Conservation (phyloP, 306 rosid species). For the Geum urbanum region DNA sequence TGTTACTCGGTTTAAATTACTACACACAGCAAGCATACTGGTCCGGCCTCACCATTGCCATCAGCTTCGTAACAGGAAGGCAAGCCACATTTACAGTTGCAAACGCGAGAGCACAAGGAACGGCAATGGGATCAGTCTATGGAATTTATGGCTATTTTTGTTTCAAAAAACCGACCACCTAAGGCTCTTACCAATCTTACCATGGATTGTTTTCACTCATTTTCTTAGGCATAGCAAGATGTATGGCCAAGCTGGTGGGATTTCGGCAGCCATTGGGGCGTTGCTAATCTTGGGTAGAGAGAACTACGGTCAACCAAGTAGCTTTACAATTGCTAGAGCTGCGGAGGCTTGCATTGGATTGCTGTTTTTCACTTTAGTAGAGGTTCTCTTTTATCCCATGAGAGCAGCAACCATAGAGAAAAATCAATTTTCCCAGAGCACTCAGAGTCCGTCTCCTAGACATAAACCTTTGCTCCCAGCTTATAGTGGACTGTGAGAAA, state of each 20-base stretch:
- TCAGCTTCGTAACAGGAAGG: slow-evolving; percentile 47
- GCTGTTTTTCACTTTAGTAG: slow-evolving; percentile 47
- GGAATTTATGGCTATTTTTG: slow-evolving; percentile 55
- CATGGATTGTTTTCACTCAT: slow-evolving; percentile 61
- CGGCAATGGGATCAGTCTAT: slow-evolving; percentile 70
- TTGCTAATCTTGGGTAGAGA: slow-evolving; percentile 67
- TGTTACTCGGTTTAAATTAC: slow-evolving; percentile 58
- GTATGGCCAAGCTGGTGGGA: slow-evolving; percentile 85
- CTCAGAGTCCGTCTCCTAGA: slow-evolving; percentile 44
- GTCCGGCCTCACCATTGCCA: slow-evolving; percentile 72
- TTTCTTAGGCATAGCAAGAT: slow-evolving; percentile 63
- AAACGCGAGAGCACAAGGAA: slow-evolving; percentile 76
- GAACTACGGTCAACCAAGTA: slow-evolving; percentile 47
- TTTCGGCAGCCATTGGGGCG: slow-evolving; percentile 69
- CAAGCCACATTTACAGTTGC: slow-evolving; percentile 59
- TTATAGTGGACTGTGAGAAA: slow-evolving; percentile 36
- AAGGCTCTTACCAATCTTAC: slow-evolving; percentile 50
- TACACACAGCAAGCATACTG: slow-evolving; percentile 55
- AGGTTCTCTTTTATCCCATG: slow-evolving; percentile 43
- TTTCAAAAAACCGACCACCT: slow-evolving; percentile 30
- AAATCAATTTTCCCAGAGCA: slow-evolving; percentile 42
- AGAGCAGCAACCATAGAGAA: slow-evolving; percentile 70
- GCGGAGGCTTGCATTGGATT: slow-evolving; percentile 66
- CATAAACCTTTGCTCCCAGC: slow-evolving; percentile 19
- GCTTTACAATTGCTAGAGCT: slow-evolving; percentile 63